Evolutionary conservation across 176 grass and related monocot species (phyloP).

Genomic region (Elymus sibiricus): DNA sequence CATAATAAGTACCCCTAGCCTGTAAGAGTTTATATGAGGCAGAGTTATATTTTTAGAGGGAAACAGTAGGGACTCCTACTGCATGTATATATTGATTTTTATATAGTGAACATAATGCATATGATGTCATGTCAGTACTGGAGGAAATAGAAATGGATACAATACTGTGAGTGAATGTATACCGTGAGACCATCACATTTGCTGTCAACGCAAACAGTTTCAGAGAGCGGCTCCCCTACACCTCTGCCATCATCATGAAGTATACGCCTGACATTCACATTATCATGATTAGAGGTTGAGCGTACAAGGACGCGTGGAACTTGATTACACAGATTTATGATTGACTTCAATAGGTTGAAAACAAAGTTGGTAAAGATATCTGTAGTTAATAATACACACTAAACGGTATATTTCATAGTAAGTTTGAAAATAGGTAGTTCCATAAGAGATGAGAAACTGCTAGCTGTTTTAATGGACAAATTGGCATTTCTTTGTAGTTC

Average conservation of each 20-base stretch:
- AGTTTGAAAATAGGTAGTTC: background rate
- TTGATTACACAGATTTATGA: background rate
- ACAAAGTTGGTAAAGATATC: background rate
- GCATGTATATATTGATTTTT: background rate
- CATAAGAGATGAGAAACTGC: background rate
- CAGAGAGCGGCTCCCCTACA: constrained; percentile 66
- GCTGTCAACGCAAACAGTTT: constrained; percentile 60
- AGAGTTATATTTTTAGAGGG: background rate
- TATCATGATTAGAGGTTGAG: constrained; percentile 4
- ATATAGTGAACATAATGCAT: background rate
- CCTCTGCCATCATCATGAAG: constrained; percentile 61
- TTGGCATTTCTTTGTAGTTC: background rate
- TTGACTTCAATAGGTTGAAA: background rate
- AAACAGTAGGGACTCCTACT: background rate
- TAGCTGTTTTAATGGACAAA: background rate
- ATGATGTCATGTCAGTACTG: background rate
- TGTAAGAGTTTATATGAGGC: constrained; percentile 14
- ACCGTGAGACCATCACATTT: constrained; percentile 69
- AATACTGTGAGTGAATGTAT: constrained; percentile 20
- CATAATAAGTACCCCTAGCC: constrained; percentile 74
- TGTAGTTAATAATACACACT: background rate
- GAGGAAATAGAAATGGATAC: background rate
- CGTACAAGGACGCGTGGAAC: background rate
- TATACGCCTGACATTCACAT: constrained; percentile 50
- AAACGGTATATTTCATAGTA: background rate